Evolutionary conservation across 495 filamentous ascomycete genomes (phyloP).

Genomic region (Achaetomiella virescens): DNA sequence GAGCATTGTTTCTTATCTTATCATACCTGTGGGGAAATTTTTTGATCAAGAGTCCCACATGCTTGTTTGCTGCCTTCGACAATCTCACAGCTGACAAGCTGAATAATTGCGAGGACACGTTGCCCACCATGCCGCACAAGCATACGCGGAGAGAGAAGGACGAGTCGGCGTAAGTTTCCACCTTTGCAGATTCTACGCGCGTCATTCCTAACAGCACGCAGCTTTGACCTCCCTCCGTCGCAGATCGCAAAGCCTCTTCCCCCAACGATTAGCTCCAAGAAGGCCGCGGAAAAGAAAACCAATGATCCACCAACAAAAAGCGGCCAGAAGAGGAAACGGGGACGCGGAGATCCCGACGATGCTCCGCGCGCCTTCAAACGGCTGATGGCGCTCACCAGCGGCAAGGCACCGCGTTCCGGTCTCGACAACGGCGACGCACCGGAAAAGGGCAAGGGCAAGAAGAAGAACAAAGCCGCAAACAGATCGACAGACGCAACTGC

Average conservation of each 20-base stretch:
- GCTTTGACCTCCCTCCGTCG: constrained; percentile 71
- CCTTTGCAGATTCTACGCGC: not conserved
- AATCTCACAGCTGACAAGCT: no score
- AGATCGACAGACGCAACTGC: not conserved
- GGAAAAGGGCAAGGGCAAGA: constrained; percentile 46
- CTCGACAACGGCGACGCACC: constrained; percentile 59
- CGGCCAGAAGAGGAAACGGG: constrained; percentile 40
- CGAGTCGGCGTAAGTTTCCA: constrained; percentile 32
- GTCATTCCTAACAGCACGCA: constrained; percentile 26
- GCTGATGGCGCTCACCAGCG: constrained; percentile 63
- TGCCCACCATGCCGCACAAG: constrained; percentile 69
- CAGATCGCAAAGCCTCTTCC: constrained; percentile 64
- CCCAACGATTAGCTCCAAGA: constrained; percentile 39
- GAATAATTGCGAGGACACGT: not conserved
- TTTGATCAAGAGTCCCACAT: not conserved
- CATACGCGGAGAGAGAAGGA: constrained; percentile 60
- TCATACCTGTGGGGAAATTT: not conserved
- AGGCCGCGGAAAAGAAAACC: constrained; percentile 24
- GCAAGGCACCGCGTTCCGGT: constrained; percentile 52
- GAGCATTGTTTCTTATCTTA: not conserved
- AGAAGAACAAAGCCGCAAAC: not conserved
- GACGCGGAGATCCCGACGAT: constrained; percentile 56
- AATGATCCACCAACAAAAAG: constrained; percentile 18
- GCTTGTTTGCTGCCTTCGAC: not conserved
- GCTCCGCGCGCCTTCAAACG: constrained; percentile 80